Evolutionary conservation across 768 basidiomycete genomes (phyloP), one percentile per base, ranked within the genome.

Genomic region (Calocera viscosa): DNA sequence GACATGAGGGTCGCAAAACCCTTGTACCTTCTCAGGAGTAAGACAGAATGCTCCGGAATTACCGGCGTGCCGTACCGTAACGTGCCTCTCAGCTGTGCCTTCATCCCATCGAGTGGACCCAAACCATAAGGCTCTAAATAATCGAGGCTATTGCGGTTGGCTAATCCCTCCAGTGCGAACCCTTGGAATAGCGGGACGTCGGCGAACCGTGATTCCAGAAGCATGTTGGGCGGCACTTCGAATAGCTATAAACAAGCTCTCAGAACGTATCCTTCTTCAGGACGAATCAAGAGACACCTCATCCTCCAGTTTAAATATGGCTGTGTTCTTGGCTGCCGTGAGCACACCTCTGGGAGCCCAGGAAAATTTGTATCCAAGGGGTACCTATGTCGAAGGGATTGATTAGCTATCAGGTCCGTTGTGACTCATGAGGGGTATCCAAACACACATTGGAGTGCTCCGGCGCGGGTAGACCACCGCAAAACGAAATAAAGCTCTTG

Each of bases 341-440:
- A 97, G 77, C 8, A 95, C 93, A 3, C 91, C 94, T 67, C 86
- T 81, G 0, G 94, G 93, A 63, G 86, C 89, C 94, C 94, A 97
- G 70, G 91, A 91, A 73, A 93, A 93, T 73, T 94, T 95, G 73
- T 95, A 94, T n/a, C 87, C 82, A 11, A 94, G 77, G 1, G 92
- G 91, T 17, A 88, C 84, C 68, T 79, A 75, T 10, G 76, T n/a
- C n/a, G n/a, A 71, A 43, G 28, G 22, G 19, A 43, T 49, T 28
- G 66, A n/a, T n/a, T n/a, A n/a, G n/a, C n/a, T n/a, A n/a, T n/a
- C n/a, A n/a, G n/a, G n/a, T n/a, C n/a, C 7, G 26, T 32, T 26
- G 26, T 2, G 2, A 16, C 26, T 32, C 24, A 60, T 10, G 7
- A 10, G 30, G 10, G 30, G 5, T 16, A 2, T 11, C 19, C n/a